Evolutionary conservation across 768 basidiomycete species (phyloP), one percentile per base, ranked within the genome.

Genomic region (Amanita phalloides): DNA sequence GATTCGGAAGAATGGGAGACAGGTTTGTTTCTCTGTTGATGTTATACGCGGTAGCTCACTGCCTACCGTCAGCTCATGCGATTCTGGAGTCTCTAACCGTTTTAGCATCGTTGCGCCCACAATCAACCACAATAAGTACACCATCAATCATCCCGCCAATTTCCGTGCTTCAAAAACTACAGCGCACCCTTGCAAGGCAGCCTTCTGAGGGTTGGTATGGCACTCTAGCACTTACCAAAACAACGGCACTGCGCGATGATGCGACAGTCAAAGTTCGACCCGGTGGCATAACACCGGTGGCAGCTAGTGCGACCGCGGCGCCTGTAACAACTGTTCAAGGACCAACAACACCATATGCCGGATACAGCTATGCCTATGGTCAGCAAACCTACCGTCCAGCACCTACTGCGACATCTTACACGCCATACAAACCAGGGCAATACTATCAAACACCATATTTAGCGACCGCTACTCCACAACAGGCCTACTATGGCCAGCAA

Each of bases 1-100:
- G 84, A 74, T 32, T 84, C 85, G 9, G 88, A 90, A 64, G 89
- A 92, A 63, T 89, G 84, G 84, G 82, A 87, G 57, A 78, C 77
- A 54, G 90, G 89, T 90, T 64, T 51, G 25, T 39, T 51, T 32
- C 46, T 43, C 48, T 33, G 38, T 38, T 49, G 54, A 54, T 49
- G 51, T 45, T 35, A 28, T 26, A 42, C 35, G 56, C 53, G 33
- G 33, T 48, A 55, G 35, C 51, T 49, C 54, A 38, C 55, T 47
- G 30, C 39, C 55, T 47, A 30, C 42, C 58, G 52, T 36, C 61
- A 90, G 90, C 89, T 20, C 80, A 84, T 63, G 73, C 78, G 50
- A 88, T 90, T 52, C 60, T 84, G 50, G 74, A 84, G 51, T 88
- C 89, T 9, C 71, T 92, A 49, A 71, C 75, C 3, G 56, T 86